Evolutionary conservation across 1,284 basidiomycete genomes (phyloP).

Genomic region (Naganishia sp.): DNA sequence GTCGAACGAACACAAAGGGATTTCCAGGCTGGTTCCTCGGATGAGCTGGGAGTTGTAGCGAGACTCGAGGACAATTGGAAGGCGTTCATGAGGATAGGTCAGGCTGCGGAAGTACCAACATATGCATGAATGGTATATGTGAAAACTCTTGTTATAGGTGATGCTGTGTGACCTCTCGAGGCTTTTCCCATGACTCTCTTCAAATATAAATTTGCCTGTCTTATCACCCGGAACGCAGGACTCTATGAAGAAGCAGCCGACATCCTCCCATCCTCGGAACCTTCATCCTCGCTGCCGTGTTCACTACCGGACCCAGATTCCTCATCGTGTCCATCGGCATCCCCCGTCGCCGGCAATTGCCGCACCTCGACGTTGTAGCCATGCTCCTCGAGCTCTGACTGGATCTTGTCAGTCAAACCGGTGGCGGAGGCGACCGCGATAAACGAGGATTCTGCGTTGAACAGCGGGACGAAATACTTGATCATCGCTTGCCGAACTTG

Average conservation of each 20-base stretch:
- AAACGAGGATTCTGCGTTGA: constrained; percentile 73
- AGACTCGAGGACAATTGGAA: constrained; percentile 53
- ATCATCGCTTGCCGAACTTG: constrained; percentile 71
- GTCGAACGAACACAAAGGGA: constrained; percentile 38
- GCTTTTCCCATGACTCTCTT: no score
- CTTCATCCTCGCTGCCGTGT: constrained; percentile 22
- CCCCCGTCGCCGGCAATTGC: constrained; percentile 50
- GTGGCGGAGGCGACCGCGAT: constrained; percentile 81
- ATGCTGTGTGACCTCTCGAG: neutral
- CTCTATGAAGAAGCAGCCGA: constrained; percentile 15
- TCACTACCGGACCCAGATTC: constrained; percentile 14
- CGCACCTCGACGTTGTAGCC: constrained; percentile 80
- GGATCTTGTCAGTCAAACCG: constrained; percentile 74
- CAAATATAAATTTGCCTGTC: neutral
- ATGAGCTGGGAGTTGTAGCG: constrained; percentile 35
- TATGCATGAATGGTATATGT: no score
- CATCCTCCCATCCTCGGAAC: constrained; percentile 16
- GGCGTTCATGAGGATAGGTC: constrained; percentile 43
- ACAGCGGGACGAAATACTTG: constrained; percentile 83
- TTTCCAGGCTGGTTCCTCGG: constrained; percentile 3
- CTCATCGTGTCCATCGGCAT: constrained; percentile 17
- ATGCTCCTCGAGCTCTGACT: constrained; percentile 62
- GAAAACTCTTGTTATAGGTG: neutral
- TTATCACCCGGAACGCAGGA: no score
- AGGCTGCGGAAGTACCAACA: no score